These are phyloP conservation scores for Mikania micrantha DNA, from an alignment of 129 eudicot species.

Conservation along the genomic window DNA sequence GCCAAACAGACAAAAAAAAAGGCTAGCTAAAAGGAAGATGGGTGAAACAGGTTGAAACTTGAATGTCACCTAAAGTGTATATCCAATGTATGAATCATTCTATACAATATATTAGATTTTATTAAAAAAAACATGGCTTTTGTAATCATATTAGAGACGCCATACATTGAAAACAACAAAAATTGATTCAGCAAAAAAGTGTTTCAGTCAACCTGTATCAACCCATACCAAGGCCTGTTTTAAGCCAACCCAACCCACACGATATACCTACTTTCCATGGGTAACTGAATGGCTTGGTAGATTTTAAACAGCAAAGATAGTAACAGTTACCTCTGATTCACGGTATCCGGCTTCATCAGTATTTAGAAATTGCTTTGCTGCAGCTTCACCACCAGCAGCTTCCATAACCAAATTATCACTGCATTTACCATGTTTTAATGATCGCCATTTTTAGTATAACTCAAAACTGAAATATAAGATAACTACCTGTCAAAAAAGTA, in stretches of 20 bases:
- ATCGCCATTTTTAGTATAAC: not conserved
- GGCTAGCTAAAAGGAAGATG: not conserved
- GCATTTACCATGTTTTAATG: conserved; percentile 22
- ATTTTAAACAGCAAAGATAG: not conserved
- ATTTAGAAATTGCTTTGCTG: conserved; percentile 48
- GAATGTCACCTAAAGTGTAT: not conserved
- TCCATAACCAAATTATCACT: conserved; percentile 89
- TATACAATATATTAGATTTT: not conserved
- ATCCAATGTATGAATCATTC: conserved; percentile 4
- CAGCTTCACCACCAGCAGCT: conserved; percentile 74
- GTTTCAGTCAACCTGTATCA: not conserved
- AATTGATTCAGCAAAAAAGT: not conserved
- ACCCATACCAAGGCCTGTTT: not conserved
- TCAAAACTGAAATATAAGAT: not conserved
- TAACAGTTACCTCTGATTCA: conserved; percentile 67
- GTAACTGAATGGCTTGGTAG: not conserved
- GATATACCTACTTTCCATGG: not conserved
- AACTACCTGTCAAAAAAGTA: conserved; percentile 83
- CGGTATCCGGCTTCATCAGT: conserved; percentile 63
- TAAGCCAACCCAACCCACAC: not conserved
- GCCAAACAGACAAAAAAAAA: not conserved
- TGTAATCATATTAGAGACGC: conserved; percentile 2
- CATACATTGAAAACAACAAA: not conserved
- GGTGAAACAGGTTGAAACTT: not conserved
- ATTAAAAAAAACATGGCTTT: not conserved